Evolutionary conservation across 257 asterid species (phyloP).

Genomic region (Mentha longifolia): DNA sequence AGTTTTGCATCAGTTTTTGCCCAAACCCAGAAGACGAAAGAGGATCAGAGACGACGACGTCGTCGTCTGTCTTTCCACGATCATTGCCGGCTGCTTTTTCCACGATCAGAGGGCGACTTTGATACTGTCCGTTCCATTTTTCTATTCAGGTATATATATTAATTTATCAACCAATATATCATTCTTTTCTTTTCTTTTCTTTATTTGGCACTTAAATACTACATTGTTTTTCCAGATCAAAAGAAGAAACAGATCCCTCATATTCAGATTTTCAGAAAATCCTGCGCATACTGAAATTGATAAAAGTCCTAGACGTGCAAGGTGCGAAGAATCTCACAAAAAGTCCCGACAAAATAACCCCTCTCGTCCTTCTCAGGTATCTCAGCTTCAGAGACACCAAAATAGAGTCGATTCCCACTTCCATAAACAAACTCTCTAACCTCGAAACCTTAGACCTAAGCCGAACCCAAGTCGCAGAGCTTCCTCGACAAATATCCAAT

Average conservation of each 20-base stretch:
- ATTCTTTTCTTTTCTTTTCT: too few relatives aligned
- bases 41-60: too few relatives aligned
- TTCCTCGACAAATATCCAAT: conserved; percentile 40
- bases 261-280: neutral
- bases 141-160: conserved; percentile 25
- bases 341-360: conserved; percentile 37
- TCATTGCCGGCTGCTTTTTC: too few relatives aligned
- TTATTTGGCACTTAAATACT: too few relatives aligned
- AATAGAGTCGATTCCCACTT: conserved; percentile 31
- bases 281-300: conserved; percentile 22
- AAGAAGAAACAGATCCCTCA: too few relatives aligned
- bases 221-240: too few relatives aligned
- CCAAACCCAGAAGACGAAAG: neutral
- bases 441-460: conserved; percentile 48
- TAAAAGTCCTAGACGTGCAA: conserved; percentile 43
- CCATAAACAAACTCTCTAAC: conserved; percentile 36
- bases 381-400: conserved; percentile 38
- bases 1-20: conserved; percentile 36
- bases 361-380: conserved; percentile 45
- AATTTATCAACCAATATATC: neutral
- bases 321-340: conserved; percentile 26
- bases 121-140: too few relatives aligned
- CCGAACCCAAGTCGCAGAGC: conserved; percentile 44
- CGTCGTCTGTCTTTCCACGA: too few relatives aligned
- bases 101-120: too few relatives aligned